Percentiles rank a stretch among this genome's conserved stretches.
These are phyloP conservation scores for Pseudopediastrum boryanum DNA, from an alignment of 139 green algal genomes.

Conservation along the genomic window DNA sequence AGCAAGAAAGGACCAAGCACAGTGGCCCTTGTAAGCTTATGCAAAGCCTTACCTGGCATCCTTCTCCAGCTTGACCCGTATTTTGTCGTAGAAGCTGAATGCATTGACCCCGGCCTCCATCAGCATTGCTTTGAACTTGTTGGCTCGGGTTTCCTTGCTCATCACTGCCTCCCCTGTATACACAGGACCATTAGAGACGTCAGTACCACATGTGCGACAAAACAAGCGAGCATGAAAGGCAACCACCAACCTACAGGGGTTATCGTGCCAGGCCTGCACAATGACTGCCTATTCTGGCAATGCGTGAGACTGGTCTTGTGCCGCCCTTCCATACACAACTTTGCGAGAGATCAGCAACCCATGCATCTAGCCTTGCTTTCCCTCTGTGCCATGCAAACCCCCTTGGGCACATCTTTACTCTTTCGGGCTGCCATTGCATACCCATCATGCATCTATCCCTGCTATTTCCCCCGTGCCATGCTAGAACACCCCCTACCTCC, in stretches of 20 bases:
- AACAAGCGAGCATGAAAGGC: background rate
- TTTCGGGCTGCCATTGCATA: too few relatives aligned
- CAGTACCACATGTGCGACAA: background rate
- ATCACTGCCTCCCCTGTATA: background rate
- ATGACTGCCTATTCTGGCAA: too few relatives aligned
- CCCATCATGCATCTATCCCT: background rate
- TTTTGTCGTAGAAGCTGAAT: conserved; percentile 40
- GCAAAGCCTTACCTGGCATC: conserved; percentile 6
- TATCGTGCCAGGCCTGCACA: too few relatives aligned
- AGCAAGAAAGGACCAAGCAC: too few relatives aligned
- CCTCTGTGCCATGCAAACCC: too few relatives aligned
- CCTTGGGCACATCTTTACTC: too few relatives aligned
- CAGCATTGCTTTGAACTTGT: conserved; percentile 71
- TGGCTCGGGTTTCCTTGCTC: conserved; percentile 37
- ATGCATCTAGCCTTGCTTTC: too few relatives aligned
- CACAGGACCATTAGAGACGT: background rate
- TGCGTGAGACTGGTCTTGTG: too few relatives aligned
- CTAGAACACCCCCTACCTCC: background rate
- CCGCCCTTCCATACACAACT: too few relatives aligned
- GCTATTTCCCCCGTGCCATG: background rate
- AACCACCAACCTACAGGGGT: too few relatives aligned
- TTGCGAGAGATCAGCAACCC: too few relatives aligned
- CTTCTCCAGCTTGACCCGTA: conserved; percentile 27
- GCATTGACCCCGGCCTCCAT: conserved; percentile 44
- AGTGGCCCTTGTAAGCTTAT: too few relatives aligned